Conservation (phyloP, 345 rosid genomes). For the Sapria himalayana region DNA sequence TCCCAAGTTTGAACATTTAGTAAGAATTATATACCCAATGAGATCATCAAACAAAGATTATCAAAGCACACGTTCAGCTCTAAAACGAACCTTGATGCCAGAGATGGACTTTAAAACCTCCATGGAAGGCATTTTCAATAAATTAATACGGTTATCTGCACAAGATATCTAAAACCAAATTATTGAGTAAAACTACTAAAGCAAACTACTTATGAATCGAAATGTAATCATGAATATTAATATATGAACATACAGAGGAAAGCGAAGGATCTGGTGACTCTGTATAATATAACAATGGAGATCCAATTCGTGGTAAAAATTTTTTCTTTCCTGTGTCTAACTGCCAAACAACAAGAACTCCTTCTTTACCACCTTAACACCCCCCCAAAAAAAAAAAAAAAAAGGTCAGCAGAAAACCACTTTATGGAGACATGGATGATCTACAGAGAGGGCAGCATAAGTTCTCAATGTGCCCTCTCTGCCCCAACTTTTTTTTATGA, state of each 20-base stretch:
- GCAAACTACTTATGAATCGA: constrained; percentile 2
- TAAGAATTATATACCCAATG: too few species aligned
- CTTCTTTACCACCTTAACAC: constrained; percentile 80
- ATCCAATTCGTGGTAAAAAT: constrained; percentile 77
- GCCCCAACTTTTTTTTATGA: too few species aligned
- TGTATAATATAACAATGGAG: constrained; percentile 55
- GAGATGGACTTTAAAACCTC: constrained; percentile 63
- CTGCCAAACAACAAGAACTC: constrained; percentile 96
- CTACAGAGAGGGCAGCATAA: neutral
- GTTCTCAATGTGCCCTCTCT: neutral
- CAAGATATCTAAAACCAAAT: constrained; percentile 48
- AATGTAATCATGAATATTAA: neutral
- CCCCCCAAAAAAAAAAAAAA: neutral
- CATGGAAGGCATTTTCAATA: constrained; percentile 79
- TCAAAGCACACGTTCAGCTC: neutral
- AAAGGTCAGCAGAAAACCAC: neutral
- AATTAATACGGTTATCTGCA: constrained; percentile 92
- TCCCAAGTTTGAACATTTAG: too few species aligned
- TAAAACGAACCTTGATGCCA: constrained; percentile 68
- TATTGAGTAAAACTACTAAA: constrained; percentile 11
- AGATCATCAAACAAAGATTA: too few species aligned
- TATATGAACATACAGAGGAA: constrained; percentile 45
- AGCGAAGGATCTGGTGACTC: constrained; percentile 69
- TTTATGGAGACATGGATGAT: neutral
- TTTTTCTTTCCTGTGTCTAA: constrained; percentile 91